Evolutionary conservation across 192 early-diverging fungal species (phyloP).

Genomic region (Coemansia aciculifera): DNA sequence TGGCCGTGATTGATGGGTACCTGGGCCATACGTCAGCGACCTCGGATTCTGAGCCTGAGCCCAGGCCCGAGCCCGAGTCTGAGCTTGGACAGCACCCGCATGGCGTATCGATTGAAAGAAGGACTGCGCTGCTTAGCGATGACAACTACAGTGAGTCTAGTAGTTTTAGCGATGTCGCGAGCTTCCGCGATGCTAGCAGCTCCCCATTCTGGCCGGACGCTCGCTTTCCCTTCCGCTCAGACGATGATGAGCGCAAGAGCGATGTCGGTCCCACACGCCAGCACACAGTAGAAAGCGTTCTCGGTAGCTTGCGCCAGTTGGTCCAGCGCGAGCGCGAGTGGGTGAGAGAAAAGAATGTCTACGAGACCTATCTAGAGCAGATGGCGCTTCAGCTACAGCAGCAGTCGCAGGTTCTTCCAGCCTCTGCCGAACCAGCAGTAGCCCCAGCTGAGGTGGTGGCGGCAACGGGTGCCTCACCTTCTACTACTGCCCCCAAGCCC

Average conservation of each 20-base stretch:
- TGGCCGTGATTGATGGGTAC: constrained; percentile 24
- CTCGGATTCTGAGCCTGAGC: constrained; percentile 4
- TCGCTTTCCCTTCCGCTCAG: background rate
- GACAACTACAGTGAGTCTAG: constrained; percentile 25
- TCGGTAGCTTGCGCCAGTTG: constrained; percentile 32
- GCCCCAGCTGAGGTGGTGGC: background rate
- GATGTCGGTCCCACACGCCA: background rate
- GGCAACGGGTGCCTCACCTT: background rate
- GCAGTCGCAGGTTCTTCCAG: constrained; percentile 21
- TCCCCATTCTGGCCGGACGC: constrained; percentile 33
- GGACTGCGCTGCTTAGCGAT: background rate
- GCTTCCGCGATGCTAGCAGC: constrained; percentile 50
- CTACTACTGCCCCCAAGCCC: background rate
- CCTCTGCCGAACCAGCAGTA: background rate
- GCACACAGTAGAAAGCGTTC: constrained; percentile 25
- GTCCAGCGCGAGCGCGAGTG: constrained; percentile 42
- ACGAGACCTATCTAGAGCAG: constrained; percentile 41
- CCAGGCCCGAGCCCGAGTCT: background rate
- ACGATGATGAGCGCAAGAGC: background rate
- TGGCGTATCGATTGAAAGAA: background rate
- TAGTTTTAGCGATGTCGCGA: constrained; percentile 39
- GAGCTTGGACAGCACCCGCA: constrained; percentile 6
- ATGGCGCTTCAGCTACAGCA: constrained; percentile 43
- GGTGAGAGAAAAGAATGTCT: constrained; percentile 21
- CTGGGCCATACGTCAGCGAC: background rate